Base-by-base conservation (phyloP, 345 rosid genomes). In the Camelina laxa region DNA sequence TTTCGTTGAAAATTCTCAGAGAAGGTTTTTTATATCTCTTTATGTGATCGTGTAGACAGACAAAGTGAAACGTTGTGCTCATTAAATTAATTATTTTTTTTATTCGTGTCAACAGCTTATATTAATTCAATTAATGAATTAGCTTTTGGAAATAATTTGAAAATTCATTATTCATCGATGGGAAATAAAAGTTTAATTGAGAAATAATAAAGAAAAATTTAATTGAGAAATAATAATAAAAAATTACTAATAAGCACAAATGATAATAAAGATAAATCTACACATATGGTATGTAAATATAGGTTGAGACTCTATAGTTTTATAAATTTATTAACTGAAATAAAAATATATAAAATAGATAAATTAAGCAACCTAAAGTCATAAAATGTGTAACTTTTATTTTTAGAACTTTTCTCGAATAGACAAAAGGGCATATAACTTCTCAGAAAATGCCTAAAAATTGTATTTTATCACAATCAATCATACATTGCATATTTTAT, bases 31-130 rank as follows among this genome's bases (percentile, higher is more conserved):
- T 35, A 31, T 33, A 33, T 5, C 9, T 56, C 47, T 58, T 74
- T 75, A 12, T 44, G 1, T 9, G 50, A 60, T 61, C 58, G 58
- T 57, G 41, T 61, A 22, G 70, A 62, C 59, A 35, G 12, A 38
- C 41, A 9, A 69, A 27, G 30, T 5, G 59, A 45, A 54, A 69
- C 54, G 70, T 61, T 17, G 42, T 51, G 74, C 64, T 76, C 53
- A 13, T 55, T 63, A 53, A 42, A 69, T 76, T 61, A 54, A 61
- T 16, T 27, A 27, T 27, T 4, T 3, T 1, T 16, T 22, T 60
- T 15, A 31, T 61, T 27, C 35, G 36, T 56, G 41, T 38, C 39
- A 69, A 21, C 58, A 20, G n/a, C 4, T 60, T 41, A 30, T 47
- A 30, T 47, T 35, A 33, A 33, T 39, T 67, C 19, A 27, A 30